Percentiles rank a stretch among this genome's conserved stretches.
These are phyloP conservation scores for Boletus speciosus DNA, from an alignment of 768 basidiomycete genomes.

Conservation along the genomic window DNA sequence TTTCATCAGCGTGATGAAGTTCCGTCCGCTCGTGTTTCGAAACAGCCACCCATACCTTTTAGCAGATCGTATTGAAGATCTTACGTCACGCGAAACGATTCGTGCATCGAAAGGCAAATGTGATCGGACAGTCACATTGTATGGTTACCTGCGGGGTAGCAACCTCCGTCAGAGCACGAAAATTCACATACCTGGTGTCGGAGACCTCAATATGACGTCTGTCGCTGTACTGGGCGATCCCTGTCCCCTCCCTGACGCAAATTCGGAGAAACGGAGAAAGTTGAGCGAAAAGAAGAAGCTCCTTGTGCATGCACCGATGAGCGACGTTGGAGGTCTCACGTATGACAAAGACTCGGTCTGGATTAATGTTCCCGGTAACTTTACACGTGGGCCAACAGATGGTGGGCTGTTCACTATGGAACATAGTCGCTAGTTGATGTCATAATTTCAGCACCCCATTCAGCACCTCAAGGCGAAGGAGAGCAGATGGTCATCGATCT, in stretches of 20 bases:
- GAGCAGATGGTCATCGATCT: constrained; percentile 97
- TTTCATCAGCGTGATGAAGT: constrained; percentile 98
- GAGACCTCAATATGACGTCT: constrained; percentile 76
- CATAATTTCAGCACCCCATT: constrained; percentile 50
- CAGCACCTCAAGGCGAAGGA: constrained; percentile 83
- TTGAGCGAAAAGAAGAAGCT: constrained; percentile 94
- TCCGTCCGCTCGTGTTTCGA: constrained; percentile 93
- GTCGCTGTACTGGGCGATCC: constrained; percentile 85
- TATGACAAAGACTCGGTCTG: constrained; percentile 99
- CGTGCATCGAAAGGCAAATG: constrained; percentile 80
- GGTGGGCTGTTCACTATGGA: constrained; percentile 37
- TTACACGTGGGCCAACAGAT: constrained; percentile 71
- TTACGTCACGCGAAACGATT: constrained; percentile 83
- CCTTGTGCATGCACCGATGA: constrained; percentile 96
- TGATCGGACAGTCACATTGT: constrained; percentile 90
- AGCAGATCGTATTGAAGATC: constrained; percentile 91
- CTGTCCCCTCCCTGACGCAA: constrained; percentile 87
- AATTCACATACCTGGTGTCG: constrained; percentile 93
- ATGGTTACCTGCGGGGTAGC: constrained; percentile 92
- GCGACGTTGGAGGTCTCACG: constrained; percentile 92
- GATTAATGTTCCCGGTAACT: constrained; percentile 95
- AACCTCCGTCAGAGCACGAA: constrained; percentile 72
- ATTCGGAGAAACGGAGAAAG: constrained; percentile 87
- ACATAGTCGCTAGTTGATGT: background rate
- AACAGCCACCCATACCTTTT: constrained; percentile 95